Evolutionary conservation across 2,329 filamentous ascomycete genomes (phyloP), one percentile per base, ranked within the genome.

Genomic region (Westerdykella aurantiaca): DNA sequence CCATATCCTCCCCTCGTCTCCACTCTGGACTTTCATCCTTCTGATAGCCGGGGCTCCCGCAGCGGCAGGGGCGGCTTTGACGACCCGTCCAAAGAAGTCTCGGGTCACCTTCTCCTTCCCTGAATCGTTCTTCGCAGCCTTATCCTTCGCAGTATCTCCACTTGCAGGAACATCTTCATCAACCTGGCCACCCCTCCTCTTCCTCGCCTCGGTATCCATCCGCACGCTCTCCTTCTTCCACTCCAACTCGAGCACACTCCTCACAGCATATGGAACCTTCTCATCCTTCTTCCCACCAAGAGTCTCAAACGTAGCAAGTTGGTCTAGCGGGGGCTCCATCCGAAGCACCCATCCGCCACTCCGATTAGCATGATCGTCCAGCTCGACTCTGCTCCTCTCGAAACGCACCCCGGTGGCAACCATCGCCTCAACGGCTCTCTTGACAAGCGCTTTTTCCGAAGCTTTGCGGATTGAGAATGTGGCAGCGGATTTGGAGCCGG

Each of bases 321-420:
- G 74, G 66, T 98, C 93, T n/a, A 98, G 75, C 1, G 81, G 74
- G 78, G 93, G 93, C 60, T 97, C 91, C 87, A 98, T 90, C 42
- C 93, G 82, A 67, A 95, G 97, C 7, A 95, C 83, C 77, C 83
- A 97, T 53, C 79, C 82, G 29, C 80, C 78, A 45, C 59, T 66
- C 12, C 60, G 54, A 16, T 60, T 61, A 9, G 56, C 56, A 5
- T 75, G 66, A 6, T 77, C 77, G 31, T 86, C 84, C 11, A 75
- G 76, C 58, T 95, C 89, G 35, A 97, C 79, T 56, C 83, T 82
- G 11, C 86, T 85, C 59, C 83, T 85, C 52, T 95, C 86, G 63
- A 97, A 85, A 2, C 79, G 77, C 13, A 97, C 80, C 13, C 89
- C 86, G 12, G 91, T 78, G 14, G 88, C 87, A n/a, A 80, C 78